Percentiles rank a stretch among this genome's conserved stretches.
These are phyloP conservation scores for Pichia cabralensis DNA, from an alignment of 805 yeast species.

Conservation along the genomic window DNA sequence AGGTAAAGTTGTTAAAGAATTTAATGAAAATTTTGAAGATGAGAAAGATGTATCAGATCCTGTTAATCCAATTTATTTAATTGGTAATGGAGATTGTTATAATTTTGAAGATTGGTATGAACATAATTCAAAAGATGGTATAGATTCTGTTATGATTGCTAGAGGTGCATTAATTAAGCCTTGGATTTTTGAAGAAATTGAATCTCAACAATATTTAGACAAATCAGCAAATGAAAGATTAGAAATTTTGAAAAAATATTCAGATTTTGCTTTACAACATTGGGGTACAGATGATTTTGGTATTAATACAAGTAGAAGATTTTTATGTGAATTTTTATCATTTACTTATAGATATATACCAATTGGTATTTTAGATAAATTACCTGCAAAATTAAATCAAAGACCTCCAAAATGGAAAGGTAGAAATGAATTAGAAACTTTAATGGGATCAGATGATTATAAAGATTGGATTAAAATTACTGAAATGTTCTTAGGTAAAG, in stretches of 20 bases:
- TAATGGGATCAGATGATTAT: constrained; percentile 76
- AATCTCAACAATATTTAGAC: constrained; percentile 80
- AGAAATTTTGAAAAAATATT: constrained; percentile 58
- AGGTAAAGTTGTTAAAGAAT: constrained; percentile 55
- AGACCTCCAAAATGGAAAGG: constrained; percentile 93
- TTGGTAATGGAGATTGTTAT: constrained; percentile 93
- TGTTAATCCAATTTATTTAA: constrained; percentile 57
- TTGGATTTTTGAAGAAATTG: constrained; percentile 96
- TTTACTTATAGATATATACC: constrained; percentile 94
- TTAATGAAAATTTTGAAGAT: constrained; percentile 45
- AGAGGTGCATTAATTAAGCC: constrained; percentile 97
- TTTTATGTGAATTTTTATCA: constrained; percentile 86
- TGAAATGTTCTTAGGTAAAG: constrained; percentile 91
- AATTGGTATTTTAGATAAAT: constrained; percentile 78
- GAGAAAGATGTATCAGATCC: constrained; percentile 48
- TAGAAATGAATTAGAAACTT: constrained; percentile 84
- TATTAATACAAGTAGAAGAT: constrained; percentile 76
- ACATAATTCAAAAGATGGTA: constrained; percentile 52
- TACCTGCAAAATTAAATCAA: constrained; percentile 85
- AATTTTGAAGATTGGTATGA: constrained; percentile 82
- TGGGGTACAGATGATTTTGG: constrained; percentile 99
- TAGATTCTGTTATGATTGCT: constrained; percentile 95
- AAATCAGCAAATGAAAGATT: constrained; percentile 86
- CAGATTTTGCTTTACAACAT: constrained; percentile 79
- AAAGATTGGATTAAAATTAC: constrained; percentile 93